Evolutionary conservation across 495 filamentous ascomycete species (phyloP), one percentile per base, ranked within the genome.

Genomic region (Aspergillus bertholletiae): DNA sequence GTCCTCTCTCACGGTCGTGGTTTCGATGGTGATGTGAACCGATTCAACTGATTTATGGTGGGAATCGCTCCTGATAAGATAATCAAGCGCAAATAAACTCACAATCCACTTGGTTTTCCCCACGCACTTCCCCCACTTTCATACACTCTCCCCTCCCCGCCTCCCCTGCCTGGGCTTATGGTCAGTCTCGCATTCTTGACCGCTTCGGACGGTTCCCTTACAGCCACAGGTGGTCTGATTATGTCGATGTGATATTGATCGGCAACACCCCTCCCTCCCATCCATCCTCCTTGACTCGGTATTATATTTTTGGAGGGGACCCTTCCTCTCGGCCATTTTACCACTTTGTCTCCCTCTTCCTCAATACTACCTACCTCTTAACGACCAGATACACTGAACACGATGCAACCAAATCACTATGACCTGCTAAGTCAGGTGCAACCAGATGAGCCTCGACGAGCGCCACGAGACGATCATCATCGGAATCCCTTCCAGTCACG

Each of bases 321-420:
- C 5, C 26, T 8, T 28, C 26, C 26, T 28, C n/a, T n/a, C n/a
- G n/a, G 8, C 26, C 26, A 28, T 28, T 28, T 28, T 28, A 28
- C 4, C 27, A 39, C 43, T 49, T 15, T 28, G 41, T 40, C 50
- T 49, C 35, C 22, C 35, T 24, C n/a, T 45, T 47, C 39, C 20
- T 20, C 37, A 46, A 24, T 20, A 15, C 24, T 17, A 0, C 34
- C 23, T n/a, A n/a, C n/a, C n/a, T n/a, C n/a, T n/a, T n/a, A 49
- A 46, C 49, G 22, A 18, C 15, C 30, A 23, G 47, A 28, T 24
- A 43, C 8, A 59, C 56, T 60, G 46, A 5, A 27, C 50, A 34
- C 13, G 8, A 77, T 77, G 74, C 73, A 77, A 60, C 72, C 74
- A 53, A 74, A 68, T 56, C 72, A 74, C 67, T 74, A 64, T 66